These are phyloP conservation scores for Aleurites moluccanus DNA, from an alignment of 441 rosid genomes.

Conservation along the genomic window DNA sequence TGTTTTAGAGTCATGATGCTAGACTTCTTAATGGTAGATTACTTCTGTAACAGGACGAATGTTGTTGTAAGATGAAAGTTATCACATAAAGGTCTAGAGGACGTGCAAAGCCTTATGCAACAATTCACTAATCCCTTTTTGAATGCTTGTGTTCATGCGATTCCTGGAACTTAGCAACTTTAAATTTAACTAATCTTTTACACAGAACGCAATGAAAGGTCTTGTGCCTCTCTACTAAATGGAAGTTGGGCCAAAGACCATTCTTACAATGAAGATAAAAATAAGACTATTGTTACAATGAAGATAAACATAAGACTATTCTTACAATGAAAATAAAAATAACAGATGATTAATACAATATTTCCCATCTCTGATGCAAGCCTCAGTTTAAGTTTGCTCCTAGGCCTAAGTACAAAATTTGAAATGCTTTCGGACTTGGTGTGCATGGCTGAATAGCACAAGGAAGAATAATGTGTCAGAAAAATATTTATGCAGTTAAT, in stretches of 20 bases:
- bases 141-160: background rate
- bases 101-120: background rate
- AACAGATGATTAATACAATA: background rate
- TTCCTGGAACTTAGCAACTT: background rate
- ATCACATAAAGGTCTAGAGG: background rate
- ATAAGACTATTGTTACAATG: background rate
- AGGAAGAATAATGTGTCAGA: background rate
- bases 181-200: background rate
- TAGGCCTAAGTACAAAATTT: background rate
- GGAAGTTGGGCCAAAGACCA: background rate
- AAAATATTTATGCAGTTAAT: background rate
- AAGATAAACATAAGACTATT: background rate
- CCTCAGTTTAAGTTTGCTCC: background rate
- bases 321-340: background rate
- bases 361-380: constrained; percentile 3
- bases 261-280: background rate
- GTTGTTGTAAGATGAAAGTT: background rate
- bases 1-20: background rate
- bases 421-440: background rate
- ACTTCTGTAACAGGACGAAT: background rate
- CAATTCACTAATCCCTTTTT: background rate
- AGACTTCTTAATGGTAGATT: background rate
- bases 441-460: background rate
- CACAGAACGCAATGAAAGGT: background rate
- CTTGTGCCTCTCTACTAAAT: background rate